These are phyloP conservation scores for Blepharisma stoltei DNA, from an alignment of 73 alveolate species.

Conservation along the genomic window DNA sequence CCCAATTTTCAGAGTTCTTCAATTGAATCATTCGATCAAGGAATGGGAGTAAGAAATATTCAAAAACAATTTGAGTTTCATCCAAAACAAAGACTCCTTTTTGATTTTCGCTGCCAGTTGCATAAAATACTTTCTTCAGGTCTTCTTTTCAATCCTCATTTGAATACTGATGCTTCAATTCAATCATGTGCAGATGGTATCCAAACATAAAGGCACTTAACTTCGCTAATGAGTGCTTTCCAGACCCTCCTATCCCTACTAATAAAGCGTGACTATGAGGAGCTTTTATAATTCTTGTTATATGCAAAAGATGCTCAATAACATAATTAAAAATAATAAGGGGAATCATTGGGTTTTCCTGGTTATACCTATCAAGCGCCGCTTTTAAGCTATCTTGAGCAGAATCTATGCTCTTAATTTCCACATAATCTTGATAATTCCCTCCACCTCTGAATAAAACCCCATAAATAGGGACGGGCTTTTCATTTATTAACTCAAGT, in stretches of 20 bases:
- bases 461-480: constrained; percentile 59
- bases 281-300: constrained; percentile 89
- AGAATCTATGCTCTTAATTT: constrained; percentile 35
- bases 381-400: constrained; percentile 29
- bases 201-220: constrained; percentile 70
- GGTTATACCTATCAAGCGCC: constrained; percentile 7
- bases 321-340: constrained; percentile 97
- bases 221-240: constrained; percentile 87
- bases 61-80: constrained; percentile 43
- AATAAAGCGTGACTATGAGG: constrained; percentile 95
- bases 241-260: constrained; percentile 91
- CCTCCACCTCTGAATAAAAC: constrained; percentile 43
- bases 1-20: background rate
- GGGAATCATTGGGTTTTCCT: constrained; percentile 87
- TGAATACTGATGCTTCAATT: constrained; percentile 94
- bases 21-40: background rate
- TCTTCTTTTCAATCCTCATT: constrained; percentile 98
- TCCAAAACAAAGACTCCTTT: constrained; percentile 66
- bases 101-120: constrained; percentile 87
- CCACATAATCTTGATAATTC: constrained; percentile 36
- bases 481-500: constrained; percentile 43
- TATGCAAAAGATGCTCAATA: constrained; percentile 96
- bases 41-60: too few relatives aligned
- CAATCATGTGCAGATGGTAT: constrained; percentile 80
- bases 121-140: constrained; percentile 89